These are phyloP conservation scores for Schizosaccharomyces cryophilus DNA, from an alignment of 805 yeast species.

Conservation along the genomic window DNA sequence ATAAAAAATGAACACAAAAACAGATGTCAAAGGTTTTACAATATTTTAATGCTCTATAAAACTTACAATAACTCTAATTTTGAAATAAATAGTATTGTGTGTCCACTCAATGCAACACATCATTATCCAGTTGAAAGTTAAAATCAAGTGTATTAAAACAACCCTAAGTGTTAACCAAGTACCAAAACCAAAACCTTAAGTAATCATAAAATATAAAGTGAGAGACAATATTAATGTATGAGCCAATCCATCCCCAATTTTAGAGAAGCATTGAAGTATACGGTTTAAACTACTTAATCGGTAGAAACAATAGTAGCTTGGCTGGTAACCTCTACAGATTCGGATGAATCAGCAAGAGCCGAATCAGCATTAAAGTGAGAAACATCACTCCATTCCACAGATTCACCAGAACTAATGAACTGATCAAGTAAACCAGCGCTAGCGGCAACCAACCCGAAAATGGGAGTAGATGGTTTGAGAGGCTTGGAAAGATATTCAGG, in stretches of 20 bases:
- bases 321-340: neutral
- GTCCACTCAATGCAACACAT: no score
- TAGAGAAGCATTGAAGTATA: neutral
- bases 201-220: no score
- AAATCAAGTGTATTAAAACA: no score
- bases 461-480: constrained; percentile 86
- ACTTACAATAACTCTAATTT: no score
- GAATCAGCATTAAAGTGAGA: neutral
- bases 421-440: constrained; percentile 1
- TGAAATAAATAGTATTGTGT: no score
- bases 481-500: constrained; percentile 96
- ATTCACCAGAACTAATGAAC: neutral
- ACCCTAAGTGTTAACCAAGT: no score
- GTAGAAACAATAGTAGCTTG: neutral
- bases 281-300: neutral
- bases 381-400: neutral
- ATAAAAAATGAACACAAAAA: no score
- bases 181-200: no score
- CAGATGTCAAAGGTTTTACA: no score
- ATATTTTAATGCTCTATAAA: no score
- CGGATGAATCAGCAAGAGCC: neutral
- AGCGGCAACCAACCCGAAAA: constrained; percentile 89
- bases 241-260: constrained; percentile 12
- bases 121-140: no score
- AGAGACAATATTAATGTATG: no score